phyloP scores from a whole-genome alignment of 768 basidiomycete species.

The Mycena indigotica region DNA sequence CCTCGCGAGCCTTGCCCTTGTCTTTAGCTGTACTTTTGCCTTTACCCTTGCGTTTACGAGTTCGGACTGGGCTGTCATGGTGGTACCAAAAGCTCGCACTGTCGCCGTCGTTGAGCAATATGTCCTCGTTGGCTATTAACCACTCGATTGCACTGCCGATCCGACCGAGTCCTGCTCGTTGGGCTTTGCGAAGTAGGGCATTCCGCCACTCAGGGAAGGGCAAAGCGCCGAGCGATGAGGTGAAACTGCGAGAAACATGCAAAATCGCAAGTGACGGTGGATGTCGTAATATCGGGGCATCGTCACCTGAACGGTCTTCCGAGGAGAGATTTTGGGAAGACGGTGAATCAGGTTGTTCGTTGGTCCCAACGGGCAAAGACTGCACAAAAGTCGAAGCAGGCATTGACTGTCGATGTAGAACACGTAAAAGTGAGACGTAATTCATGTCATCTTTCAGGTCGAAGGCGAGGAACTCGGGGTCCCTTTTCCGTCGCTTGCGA shows the following conservation, averaged over 20 bases:
- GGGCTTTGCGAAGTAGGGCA: slow-evolving; percentile 51
- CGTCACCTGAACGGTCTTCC: neutral
- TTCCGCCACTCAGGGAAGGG: slow-evolving; percentile 72
- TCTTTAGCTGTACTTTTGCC: slow-evolving; percentile 22
- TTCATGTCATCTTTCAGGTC: slow-evolving; percentile 38
- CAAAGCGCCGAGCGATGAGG: slow-evolving; percentile 39
- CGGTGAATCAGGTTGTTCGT: neutral
- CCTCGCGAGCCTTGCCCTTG: no score
- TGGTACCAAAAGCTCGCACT: slow-evolving; percentile 15
- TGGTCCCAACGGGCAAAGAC: slow-evolving; percentile 7
- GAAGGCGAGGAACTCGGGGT: slow-evolving; percentile 51
- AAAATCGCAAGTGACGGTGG: slow-evolving; percentile 16
- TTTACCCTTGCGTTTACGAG: slow-evolving; percentile 19
- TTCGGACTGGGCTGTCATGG: neutral
- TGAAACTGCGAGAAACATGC: slow-evolving; percentile 10
- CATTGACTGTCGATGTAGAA: slow-evolving; percentile 48
- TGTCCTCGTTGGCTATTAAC: slow-evolving; percentile 37
- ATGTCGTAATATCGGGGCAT: slow-evolving; percentile 18
- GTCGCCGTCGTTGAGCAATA: neutral
- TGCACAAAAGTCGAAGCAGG: slow-evolving; percentile 15
- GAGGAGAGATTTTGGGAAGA: neutral
- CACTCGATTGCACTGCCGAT: slow-evolving; percentile 56
- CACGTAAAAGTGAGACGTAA: slow-evolving; percentile 54
- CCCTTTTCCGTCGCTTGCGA: slow-evolving; percentile 7
- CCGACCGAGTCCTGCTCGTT: slow-evolving; percentile 60